Base-by-base conservation (phyloP, 2,329 filamentous ascomycete species). In the Claviceps sp. region DNA sequence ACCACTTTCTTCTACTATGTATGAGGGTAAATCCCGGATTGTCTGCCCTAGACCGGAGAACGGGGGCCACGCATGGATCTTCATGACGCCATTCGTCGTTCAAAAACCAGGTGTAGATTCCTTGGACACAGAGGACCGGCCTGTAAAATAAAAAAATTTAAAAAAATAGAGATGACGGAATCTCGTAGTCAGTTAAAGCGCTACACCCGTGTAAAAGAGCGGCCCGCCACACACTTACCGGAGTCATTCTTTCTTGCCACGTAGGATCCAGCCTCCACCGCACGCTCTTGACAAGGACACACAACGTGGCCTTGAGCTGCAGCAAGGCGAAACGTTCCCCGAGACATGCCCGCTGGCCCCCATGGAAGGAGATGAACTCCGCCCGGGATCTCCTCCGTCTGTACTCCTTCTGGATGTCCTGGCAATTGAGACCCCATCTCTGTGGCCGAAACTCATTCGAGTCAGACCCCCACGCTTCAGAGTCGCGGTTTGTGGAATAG, bases 281-380 rank as follows among this genome's bases (percentile, higher is more conserved):
- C 17, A 66, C 45, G 37, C 54, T 54, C 39, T 53, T 54, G n/a
- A 66, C 53, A 47, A 68, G 54, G 45, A 63, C 60, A 8, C 63
- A 60, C 43, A 70, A 54, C 0, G 66, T 65, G 14, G 65, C 60
- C 37, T 66, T 62, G 39, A 68, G 57, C 52, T 69, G 59, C 45
- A 68, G 54, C 59, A 71, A 55, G 5, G 68, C 69, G 52, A 68
- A 71, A 43, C 61, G 62, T 57, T 71, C 65, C 0, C 70, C 70
- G 29, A 72, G 55, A 54, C 70, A 72, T 5, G 65, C 65, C 43
- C 70, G 59, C 13, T 61, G 59, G 5, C 68, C 68, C 11, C 68
- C 68, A 47, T 72, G 68, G 53, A 72, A 72, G 22, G 65, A 65
- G 51, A 71, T 68, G 53, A 71, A 71, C 26, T 65, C 62, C 17